Percentiles rank a stretch among this genome's conserved stretches.
Conservation (phyloP, 2,329 filamentous ascomycete species). For the Cladophialophora immunda region DNA sequence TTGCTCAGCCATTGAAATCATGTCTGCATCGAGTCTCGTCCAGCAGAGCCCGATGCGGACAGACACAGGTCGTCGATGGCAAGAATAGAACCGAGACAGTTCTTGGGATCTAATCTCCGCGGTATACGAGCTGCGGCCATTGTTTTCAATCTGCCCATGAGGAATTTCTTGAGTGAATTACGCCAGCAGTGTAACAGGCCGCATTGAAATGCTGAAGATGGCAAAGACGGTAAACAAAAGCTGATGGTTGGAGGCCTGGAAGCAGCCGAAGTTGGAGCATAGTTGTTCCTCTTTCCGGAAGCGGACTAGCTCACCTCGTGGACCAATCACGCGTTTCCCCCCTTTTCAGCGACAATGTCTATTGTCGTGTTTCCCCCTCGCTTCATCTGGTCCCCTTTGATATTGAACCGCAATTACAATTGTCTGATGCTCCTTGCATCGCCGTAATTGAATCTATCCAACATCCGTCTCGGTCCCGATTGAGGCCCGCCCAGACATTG, state of each 20-base stretch:
- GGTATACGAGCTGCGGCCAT: not conserved
- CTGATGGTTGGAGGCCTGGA: not conserved
- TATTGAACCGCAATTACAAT: constrained; percentile 10
- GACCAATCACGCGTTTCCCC: not conserved
- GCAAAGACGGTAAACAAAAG: not conserved
- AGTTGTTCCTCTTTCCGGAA: not conserved
- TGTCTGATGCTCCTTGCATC: constrained; percentile 24
- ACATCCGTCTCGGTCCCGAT: not conserved
- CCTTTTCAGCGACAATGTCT: not conserved
- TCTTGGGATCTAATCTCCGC: constrained; percentile 25
- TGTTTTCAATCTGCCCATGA: constrained; percentile 24
- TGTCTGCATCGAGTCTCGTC: not conserved
- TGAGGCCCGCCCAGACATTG: not conserved
- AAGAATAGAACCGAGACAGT: constrained; percentile 28
- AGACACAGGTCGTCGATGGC: not conserved
- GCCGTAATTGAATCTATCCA: not conserved
- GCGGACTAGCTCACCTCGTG: not conserved
- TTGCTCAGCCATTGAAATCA: constrained; percentile 14
- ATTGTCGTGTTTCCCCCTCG: constrained; percentile 13
- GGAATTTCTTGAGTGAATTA: not conserved
- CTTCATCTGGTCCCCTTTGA: constrained; percentile 14
- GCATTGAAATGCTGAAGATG: constrained; percentile 2
- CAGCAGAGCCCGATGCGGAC: constrained; percentile 1
- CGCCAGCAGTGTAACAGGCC: not conserved
- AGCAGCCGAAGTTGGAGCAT: not conserved